Evolutionary conservation across 257 asterid species (phyloP).

Genomic region (Agastache rugosa): DNA sequence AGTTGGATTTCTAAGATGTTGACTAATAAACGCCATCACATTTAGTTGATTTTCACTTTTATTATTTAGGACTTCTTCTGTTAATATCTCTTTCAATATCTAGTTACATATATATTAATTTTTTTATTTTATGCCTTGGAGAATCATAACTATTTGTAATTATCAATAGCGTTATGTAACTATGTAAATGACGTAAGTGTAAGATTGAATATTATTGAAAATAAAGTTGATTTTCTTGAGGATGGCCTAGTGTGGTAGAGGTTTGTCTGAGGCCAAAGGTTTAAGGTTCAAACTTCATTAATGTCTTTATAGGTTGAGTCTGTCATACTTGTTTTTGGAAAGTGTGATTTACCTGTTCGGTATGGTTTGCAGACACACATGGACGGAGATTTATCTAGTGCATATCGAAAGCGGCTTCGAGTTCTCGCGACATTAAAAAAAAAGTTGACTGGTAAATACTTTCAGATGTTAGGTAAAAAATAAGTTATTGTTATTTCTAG

Average conservation of each 20-base stretch:
- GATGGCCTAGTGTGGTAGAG: too few species aligned
- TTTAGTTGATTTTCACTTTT: constrained; percentile 13
- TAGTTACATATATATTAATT: not conserved
- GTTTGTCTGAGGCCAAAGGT: too few species aligned
- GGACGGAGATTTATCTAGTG: too few species aligned
- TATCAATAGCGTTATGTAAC: not conserved
- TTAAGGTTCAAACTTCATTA: too few species aligned
- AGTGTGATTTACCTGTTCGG: too few species aligned
- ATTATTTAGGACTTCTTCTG: not conserved
- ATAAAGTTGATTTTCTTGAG: too few species aligned
- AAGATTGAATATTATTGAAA: too few species aligned
- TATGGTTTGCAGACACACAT: too few species aligned
- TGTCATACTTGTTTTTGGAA: too few species aligned
- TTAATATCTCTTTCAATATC: not conserved
- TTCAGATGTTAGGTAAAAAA: not conserved
- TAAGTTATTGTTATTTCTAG: not conserved
- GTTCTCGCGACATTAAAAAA: not conserved
- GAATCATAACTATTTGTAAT: not conserved
- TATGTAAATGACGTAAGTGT: not conserved
- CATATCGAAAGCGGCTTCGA: too few species aligned
- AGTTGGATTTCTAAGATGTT: constrained; percentile 34
- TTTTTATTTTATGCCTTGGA: not conserved
- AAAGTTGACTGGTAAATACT: not conserved
- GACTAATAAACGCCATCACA: constrained; percentile 30
- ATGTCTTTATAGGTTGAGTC: too few species aligned